Conservation (phyloP, 73 alveolate genomes). For the Symbiodinium pilosum region DNA sequence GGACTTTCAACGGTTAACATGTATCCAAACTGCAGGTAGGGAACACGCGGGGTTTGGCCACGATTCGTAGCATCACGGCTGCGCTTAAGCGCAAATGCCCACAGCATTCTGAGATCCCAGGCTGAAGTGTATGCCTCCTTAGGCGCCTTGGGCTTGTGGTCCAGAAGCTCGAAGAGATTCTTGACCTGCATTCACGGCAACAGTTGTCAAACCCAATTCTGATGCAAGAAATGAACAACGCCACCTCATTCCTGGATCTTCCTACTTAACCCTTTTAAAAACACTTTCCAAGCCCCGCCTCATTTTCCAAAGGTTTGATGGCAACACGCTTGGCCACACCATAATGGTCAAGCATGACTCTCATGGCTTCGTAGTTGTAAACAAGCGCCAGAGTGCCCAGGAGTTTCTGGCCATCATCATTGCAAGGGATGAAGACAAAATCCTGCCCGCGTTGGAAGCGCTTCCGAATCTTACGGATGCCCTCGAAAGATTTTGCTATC, state of each 20-base stretch:
- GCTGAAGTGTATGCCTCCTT: neutral
- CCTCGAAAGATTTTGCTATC: neutral
- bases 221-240: neutral
- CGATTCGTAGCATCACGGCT: neutral
- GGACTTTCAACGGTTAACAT: no score
- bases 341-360: neutral
- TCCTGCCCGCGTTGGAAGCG: neutral
- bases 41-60: neutral
- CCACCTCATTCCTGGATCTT: neutral
- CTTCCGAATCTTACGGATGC: neutral
- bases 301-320: neutral
- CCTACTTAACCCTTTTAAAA: no score
- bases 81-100: neutral
- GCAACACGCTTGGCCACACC: neutral
- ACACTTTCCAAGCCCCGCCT: no score
- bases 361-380: neutral
- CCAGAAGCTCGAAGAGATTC: neutral
- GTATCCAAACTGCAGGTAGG: no score
- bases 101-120: neutral
- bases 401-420: neutral
- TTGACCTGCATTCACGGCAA: neutral
- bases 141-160: neutral
- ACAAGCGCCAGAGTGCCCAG: neutral
- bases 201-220: neutral
- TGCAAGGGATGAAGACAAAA: neutral